A percentile compares a stretch with the other conserved stretches of the same genome.
These are phyloP conservation scores for Emergomyces orientalis DNA, from an alignment of 2,329 filamentous ascomycete genomes.

Conservation along the genomic window DNA sequence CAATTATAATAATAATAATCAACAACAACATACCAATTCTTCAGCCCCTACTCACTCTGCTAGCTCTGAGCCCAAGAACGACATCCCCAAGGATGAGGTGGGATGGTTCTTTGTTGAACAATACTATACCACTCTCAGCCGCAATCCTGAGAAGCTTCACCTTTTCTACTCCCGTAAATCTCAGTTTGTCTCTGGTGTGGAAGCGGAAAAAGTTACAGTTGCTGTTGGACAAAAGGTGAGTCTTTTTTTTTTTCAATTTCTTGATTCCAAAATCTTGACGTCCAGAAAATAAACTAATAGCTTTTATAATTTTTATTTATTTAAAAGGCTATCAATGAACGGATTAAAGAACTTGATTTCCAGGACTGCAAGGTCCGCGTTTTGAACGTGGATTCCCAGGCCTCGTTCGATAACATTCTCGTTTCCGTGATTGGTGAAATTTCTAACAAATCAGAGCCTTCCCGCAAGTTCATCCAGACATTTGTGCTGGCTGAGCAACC, in stretches of 20 bases:
- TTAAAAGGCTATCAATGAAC: slow-evolving; percentile 74
- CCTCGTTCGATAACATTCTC: slow-evolving; percentile 84
- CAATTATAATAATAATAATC: slow-evolving; percentile 22
- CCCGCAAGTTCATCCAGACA: slow-evolving; percentile 95
- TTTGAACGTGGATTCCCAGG: slow-evolving; percentile 94
- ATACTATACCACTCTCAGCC: slow-evolving; percentile 97
- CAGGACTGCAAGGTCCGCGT: slow-evolving; percentile 98
- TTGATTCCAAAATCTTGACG: not conserved
- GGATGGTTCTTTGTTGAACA: slow-evolving; percentile 99
- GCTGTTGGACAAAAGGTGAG: slow-evolving; percentile 76
- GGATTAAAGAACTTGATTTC: slow-evolving; percentile 86
- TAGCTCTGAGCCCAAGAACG: slow-evolving; percentile 31
- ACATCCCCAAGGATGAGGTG: slow-evolving; percentile 76
- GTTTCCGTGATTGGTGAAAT: slow-evolving; percentile 98
- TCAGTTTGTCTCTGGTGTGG: slow-evolving; percentile 84
- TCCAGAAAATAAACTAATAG: slow-evolving; percentile 4
- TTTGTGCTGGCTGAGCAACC: slow-evolving; percentile 95
- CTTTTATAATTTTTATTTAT: slow-evolving; percentile 14
- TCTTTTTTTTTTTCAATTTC: not conserved
- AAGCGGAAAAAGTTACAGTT: slow-evolving; percentile 80
- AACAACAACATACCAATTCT: slow-evolving; percentile 19
- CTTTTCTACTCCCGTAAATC: slow-evolving; percentile 96
- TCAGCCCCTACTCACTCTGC: slow-evolving; percentile 32
- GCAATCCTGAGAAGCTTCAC: slow-evolving; percentile 83
- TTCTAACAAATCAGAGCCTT: slow-evolving; percentile 82